Evolutionary conservation across 805 yeast species (phyloP).

Genomic region (Sugiyamaella boreocaroliniensis): DNA sequence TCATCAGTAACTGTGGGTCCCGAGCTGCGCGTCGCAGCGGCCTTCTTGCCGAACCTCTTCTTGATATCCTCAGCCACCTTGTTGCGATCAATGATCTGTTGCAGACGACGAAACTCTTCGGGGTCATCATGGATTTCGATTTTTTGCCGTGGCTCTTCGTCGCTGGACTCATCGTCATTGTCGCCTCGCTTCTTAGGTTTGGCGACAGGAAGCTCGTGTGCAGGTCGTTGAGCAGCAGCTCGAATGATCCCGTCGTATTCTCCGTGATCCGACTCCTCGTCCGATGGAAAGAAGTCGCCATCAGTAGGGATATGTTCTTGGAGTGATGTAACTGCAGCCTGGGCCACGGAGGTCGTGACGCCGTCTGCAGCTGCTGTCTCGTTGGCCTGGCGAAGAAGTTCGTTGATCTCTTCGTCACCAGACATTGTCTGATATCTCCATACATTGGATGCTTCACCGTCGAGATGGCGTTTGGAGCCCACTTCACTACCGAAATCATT

Average conservation of each 20-base stretch:
- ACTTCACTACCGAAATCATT: neutral
- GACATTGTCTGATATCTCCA: conserved; percentile 16
- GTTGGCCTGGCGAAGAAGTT: neutral
- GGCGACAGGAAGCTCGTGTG: neutral
- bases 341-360: conserved; percentile 1
- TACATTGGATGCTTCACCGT: conserved; percentile 7
- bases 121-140: conserved; percentile 9
- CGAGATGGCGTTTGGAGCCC: neutral
- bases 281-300: conserved; percentile 10
- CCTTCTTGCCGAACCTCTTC: conserved; percentile 12
- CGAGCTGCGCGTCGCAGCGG: neutral
- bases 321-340: conserved; percentile 1
- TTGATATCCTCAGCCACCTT: conserved; percentile 13
- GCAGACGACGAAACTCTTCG: conserved; percentile 11
- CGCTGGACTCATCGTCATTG: neutral
- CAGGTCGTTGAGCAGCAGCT: neutral
- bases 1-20: conserved; percentile 4
- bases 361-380: neutral
- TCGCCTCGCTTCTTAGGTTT: neutral
- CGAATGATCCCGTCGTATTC: neutral
- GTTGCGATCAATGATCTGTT: conserved; percentile 17
- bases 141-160: neutral
- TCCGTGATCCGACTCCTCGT: neutral
- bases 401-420: conserved; percentile 3
- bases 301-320: neutral